These are phyloP conservation scores for Penicillium concentricum DNA, from an alignment of 2,329 filamentous ascomycete species.

Conservation along the genomic window DNA sequence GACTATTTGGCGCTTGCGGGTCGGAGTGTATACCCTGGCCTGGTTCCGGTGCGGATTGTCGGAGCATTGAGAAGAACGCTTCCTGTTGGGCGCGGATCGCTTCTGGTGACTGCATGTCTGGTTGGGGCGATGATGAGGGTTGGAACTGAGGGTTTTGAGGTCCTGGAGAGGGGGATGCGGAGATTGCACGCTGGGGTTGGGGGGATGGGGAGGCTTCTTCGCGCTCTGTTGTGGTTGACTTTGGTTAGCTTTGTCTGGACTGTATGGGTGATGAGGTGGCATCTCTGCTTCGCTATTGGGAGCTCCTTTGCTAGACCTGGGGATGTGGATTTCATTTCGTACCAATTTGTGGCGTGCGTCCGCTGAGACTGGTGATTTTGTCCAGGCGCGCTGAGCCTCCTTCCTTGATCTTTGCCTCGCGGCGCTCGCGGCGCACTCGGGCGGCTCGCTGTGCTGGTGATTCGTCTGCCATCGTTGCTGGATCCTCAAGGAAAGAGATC, in stretches of 20 bases:
- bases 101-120: slow-evolving; percentile 32
- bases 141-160: slow-evolving; percentile 24
- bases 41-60: slow-evolving; percentile 28
- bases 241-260: slow-evolving; percentile 9
- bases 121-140: slow-evolving; percentile 17
- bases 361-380: slow-evolving; percentile 61
- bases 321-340: slow-evolving; percentile 7
- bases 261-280: background rate
- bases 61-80: slow-evolving; percentile 41
- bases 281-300: background rate
- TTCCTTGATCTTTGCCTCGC: slow-evolving; percentile 61
- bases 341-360: slow-evolving; percentile 47
- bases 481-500: background rate
- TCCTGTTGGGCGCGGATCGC: slow-evolving; percentile 43
- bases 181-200: slow-evolving; percentile 11
- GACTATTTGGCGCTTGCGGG: slow-evolving; percentile 21
- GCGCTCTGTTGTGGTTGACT: slow-evolving; percentile 18
- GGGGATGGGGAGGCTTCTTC: slow-evolving; percentile 26
- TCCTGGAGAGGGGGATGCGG: slow-evolving; percentile 29
- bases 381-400: slow-evolving; percentile 60
- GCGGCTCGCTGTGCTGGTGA: slow-evolving; percentile 53
- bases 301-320: background rate
- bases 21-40: slow-evolving; percentile 11
- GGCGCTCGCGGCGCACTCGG: slow-evolving; percentile 61
- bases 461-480: slow-evolving; percentile 41